Evolutionary conservation across 2,329 filamentous ascomycete genomes (phyloP), one percentile per base, ranked within the genome.

Genomic region (Teratosphaeria nubilosa): DNA sequence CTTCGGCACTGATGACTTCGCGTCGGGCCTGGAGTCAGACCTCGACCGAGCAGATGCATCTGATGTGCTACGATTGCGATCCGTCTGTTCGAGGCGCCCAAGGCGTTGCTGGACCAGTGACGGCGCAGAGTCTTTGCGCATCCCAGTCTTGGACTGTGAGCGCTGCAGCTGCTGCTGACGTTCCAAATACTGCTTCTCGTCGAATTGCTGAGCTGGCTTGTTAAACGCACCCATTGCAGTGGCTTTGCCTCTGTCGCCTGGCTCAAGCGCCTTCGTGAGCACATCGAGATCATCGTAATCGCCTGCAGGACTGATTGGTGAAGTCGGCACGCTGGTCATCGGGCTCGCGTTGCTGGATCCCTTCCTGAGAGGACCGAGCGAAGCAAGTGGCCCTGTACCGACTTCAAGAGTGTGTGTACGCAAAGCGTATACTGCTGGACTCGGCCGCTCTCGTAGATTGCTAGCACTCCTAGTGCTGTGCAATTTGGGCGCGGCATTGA

Each of bases 141-240:
- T 54, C 11, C 56, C 63, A 22, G 62, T 59, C 31, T 55, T 65
- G 6, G 69, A 71, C 7, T 63, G 63, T 9, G 69, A 68, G 54
- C 88, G 83, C 62, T 92, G 88, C 70, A 96, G 82, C 70, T 91
- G 88, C 53, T 88, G 76, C 68, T 95, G 88, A 51, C 90, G 84
- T 68, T 95, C 87, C 5, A 88, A 82, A 67, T 90, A 96, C 67
- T 90, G 88, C 22, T 86, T 84, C 68, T 96, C 91, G 66, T 95
- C 90, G 65, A 94, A 96, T 7, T 85, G 82, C 55, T 86, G 82
- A 1, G 77, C 75, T 1, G 91, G 88, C 68, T 90, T 90, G 63
- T 87, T 87, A 71, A 87, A 87, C 0, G 84, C 76, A 31, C 84
- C 84, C 73, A 85, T 77, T 0, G 89, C 87, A 0, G 90, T 95